Evolutionary conservation across 768 basidiomycete genomes (phyloP).

Genomic region (Xerocomus potaroensis): DNA sequence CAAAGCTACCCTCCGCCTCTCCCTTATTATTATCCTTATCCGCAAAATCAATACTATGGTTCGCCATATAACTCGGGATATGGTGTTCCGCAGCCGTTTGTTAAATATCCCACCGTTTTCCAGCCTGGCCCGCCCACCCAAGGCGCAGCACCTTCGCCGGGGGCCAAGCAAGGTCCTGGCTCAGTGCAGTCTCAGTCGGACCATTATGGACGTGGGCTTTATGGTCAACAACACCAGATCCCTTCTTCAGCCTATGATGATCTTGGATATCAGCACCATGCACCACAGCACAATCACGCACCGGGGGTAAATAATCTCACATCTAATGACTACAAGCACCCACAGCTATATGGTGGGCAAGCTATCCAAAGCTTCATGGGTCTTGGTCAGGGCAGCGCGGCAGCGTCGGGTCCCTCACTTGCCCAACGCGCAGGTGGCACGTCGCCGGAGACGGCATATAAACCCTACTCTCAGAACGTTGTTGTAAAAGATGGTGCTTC

Average conservation of each 20-base stretch:
- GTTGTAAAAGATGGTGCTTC: constrained; percentile 55
- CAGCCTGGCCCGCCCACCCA: constrained; percentile 68
- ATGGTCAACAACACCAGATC: constrained; percentile 56
- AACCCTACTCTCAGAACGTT: constrained; percentile 57
- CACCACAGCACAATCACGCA: constrained; percentile 56
- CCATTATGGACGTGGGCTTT: constrained; percentile 60
- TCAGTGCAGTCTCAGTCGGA: constrained; percentile 50
- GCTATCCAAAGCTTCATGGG: constrained; percentile 72
- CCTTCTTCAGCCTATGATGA: constrained; percentile 47
- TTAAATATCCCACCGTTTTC: constrained; percentile 77
- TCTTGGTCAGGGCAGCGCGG: constrained; percentile 41
- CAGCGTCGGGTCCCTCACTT: constrained; percentile 44
- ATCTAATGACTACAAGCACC: constrained; percentile 44
- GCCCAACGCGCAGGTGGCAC: constrained; percentile 42
- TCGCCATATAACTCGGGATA: constrained; percentile 60
- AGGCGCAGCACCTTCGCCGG: constrained; percentile 59
- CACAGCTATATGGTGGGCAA: constrained; percentile 45
- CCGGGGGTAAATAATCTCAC: constrained; percentile 36
- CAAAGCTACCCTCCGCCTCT: constrained; percentile 62
- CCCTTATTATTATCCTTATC: constrained; percentile 62
- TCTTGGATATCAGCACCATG: constrained; percentile 50
- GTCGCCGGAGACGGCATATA: constrained; percentile 72
- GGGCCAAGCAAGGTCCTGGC: constrained; percentile 59
- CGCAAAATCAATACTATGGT: constrained; percentile 75
- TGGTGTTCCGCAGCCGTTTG: constrained; percentile 60